A percentile compares a stretch with the other conserved stretches of the same genome.
Conservation (phyloP, 2,329 filamentous ascomycete species). For the Penicillium sumatraense region DNA sequence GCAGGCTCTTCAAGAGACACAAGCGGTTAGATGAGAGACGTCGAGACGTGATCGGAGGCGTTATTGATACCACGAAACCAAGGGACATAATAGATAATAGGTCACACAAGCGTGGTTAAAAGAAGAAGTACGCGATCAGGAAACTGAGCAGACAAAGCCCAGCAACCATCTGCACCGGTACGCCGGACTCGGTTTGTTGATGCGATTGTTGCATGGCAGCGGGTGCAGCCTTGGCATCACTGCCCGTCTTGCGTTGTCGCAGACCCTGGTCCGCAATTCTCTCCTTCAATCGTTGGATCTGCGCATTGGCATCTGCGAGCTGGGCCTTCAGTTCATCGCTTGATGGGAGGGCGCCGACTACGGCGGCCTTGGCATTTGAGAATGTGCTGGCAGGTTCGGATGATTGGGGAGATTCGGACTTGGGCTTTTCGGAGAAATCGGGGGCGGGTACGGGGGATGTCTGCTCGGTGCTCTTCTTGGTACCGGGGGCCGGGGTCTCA, state of each 20-base stretch:
- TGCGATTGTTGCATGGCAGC: constrained; percentile 60
- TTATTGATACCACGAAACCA: constrained; percentile 18
- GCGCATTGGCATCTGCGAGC: constrained; percentile 74
- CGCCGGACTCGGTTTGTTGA: constrained; percentile 68
- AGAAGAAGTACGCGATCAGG: constrained; percentile 93
- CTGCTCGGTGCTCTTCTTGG: constrained; percentile 44
- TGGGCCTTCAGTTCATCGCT: constrained; percentile 71
- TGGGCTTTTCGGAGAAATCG: constrained; percentile 40
- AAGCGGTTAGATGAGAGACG: constrained; percentile 23
- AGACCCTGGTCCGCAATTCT: constrained; percentile 70
- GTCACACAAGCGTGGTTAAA: constrained; percentile 59
- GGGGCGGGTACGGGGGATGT: constrained; percentile 40
- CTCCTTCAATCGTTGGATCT: constrained; percentile 70
- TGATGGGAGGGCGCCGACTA: constrained; percentile 55
- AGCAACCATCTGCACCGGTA: constrained; percentile 84
- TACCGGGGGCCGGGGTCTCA: constrained; percentile 50
- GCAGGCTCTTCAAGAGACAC: constrained; percentile 30
- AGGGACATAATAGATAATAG: constrained; percentile 9
- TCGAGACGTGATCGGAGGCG: constrained; percentile 31
- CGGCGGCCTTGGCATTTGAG: constrained; percentile 48
- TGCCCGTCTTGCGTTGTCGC: constrained; percentile 75
- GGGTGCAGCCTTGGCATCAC: constrained; percentile 55
- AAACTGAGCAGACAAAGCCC: constrained; percentile 87
- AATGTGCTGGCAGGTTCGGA: constrained; percentile 39
- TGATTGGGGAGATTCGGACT: constrained; percentile 46